Percentiles rank a stretch among this genome's conserved stretches.
phyloP scores from a whole-genome alignment of 768 basidiomycete genomes.

The Crepidotus variabilis region DNA sequence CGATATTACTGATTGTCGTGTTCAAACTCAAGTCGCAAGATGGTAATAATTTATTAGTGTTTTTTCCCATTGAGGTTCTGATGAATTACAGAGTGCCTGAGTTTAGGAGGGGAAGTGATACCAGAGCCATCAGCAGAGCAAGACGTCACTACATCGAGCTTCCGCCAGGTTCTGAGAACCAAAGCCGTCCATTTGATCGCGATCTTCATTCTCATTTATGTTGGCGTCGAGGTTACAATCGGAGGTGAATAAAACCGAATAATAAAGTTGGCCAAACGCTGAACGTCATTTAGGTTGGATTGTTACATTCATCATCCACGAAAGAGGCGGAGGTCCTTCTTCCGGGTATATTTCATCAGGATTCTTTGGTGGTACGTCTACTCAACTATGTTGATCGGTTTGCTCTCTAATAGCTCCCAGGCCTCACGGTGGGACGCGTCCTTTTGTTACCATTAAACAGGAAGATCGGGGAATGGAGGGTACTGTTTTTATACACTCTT shows the following conservation, averaged over 20 bases:
- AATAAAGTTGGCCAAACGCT: conserved; percentile 10
- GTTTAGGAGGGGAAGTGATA: conserved; percentile 45
- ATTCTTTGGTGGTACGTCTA: conserved; percentile 40
- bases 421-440: conserved; percentile 53
- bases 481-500: conserved; percentile 48
- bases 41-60: conserved; percentile 35
- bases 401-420: conserved; percentile 22
- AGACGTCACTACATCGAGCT: conserved; percentile 35
- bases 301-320: conserved; percentile 49
- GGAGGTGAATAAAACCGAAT: conserved; percentile 30
- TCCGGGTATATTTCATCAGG: conserved; percentile 55
- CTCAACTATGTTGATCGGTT: neutral
- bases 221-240: conserved; percentile 64
- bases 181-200: conserved; percentile 60
- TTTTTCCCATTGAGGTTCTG: neutral
- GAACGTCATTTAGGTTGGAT: conserved; percentile 55
- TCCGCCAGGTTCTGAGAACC: conserved; percentile 46
- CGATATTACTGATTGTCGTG: conserved; percentile 44
- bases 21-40: conserved; percentile 74
- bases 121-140: conserved; percentile 29
- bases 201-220: conserved; percentile 61
- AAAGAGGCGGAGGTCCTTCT: conserved; percentile 32
- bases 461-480: conserved; percentile 54
- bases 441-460: conserved; percentile 52
- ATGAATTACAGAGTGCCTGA: conserved; percentile 42